Evolutionary conservation across 805 yeast species (phyloP).

Genomic region (Yarrowia keelungensis): DNA sequence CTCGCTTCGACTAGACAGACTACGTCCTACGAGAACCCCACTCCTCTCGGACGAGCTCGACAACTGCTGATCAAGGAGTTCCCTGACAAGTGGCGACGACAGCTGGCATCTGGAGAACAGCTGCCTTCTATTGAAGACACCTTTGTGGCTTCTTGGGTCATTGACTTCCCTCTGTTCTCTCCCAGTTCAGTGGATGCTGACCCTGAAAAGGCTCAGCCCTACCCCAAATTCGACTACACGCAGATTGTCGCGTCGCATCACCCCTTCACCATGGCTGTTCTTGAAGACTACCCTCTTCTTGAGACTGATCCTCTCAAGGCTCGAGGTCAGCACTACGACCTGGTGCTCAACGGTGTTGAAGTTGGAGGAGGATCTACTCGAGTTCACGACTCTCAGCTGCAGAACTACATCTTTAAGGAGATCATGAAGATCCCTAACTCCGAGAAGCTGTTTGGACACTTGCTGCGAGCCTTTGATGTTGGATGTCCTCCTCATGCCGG

Average conservation of each 20-base stretch:
- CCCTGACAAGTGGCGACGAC: conserved; percentile 61
- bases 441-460: conserved; percentile 78
- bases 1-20: conserved; percentile 78
- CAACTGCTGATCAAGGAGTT: conserved; percentile 68
- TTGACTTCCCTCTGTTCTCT: conserved; percentile 89
- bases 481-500: conserved; percentile 99
- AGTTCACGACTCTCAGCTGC: conserved; percentile 85
- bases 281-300: conserved; percentile 68
- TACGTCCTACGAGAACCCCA: conserved; percentile 86
- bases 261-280: conserved; percentile 92
- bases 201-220: conserved; percentile 49
- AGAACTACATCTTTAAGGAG: conserved; percentile 70
- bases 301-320: conserved; percentile 64
- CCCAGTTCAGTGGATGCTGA: conserved; percentile 54
- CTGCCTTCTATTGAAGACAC: conserved; percentile 21
- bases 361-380: conserved; percentile 98
- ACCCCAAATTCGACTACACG: conserved; percentile 65
- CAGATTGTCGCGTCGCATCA: conserved; percentile 82
- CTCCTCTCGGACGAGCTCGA: conserved; percentile 87
- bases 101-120: conserved; percentile 19
- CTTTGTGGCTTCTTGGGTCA: conserved; percentile 68
- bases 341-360: conserved; percentile 93
- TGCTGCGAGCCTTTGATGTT: conserved; percentile 76
- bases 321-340: conserved; percentile 90
- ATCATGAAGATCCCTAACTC: conserved; percentile 67